phyloP scores from a whole-genome alignment of 306 rosid genomes.

The Citrullus amarus region DNA sequence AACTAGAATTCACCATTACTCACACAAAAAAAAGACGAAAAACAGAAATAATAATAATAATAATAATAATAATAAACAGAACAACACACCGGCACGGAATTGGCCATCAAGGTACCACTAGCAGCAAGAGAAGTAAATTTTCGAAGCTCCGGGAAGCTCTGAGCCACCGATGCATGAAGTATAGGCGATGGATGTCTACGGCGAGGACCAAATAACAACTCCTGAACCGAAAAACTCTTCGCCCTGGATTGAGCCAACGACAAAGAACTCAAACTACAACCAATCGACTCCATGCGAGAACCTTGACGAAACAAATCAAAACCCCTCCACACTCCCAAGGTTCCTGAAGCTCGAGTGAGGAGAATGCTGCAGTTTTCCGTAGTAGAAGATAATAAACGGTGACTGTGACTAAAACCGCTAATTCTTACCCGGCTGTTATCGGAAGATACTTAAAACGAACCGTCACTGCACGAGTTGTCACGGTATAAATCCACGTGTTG shows the following conservation, averaged over 20 bases:
- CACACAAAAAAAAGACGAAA: background rate
- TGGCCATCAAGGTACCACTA: constrained; percentile 37
- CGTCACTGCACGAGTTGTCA: background rate
- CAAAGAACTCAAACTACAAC: background rate
- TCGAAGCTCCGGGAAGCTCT: constrained; percentile 24
- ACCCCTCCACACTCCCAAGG: background rate
- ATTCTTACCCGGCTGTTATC: background rate
- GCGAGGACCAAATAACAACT: constrained; percentile 11
- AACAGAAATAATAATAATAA: background rate
- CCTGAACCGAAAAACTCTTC: background rate
- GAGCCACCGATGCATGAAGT: constrained; percentile 9
- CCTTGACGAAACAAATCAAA: background rate
- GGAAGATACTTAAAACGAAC: background rate
- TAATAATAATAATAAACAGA: background rate
- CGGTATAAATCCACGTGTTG: background rate
- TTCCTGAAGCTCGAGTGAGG: background rate
- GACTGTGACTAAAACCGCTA: background rate
- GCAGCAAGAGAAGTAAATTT: constrained; percentile 20
- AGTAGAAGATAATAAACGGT: background rate
- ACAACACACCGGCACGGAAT: constrained; percentile 38
- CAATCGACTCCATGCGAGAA: background rate
- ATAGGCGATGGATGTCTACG: constrained; percentile 10
- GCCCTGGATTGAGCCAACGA: background rate
- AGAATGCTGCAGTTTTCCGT: background rate
- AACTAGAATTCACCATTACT: background rate